A percentile compares a stretch with the other conserved stretches of the same genome.
phyloP scores from a whole-genome alignment of 768 basidiomycete genomes.

The Suillus subalutaceus region DNA sequence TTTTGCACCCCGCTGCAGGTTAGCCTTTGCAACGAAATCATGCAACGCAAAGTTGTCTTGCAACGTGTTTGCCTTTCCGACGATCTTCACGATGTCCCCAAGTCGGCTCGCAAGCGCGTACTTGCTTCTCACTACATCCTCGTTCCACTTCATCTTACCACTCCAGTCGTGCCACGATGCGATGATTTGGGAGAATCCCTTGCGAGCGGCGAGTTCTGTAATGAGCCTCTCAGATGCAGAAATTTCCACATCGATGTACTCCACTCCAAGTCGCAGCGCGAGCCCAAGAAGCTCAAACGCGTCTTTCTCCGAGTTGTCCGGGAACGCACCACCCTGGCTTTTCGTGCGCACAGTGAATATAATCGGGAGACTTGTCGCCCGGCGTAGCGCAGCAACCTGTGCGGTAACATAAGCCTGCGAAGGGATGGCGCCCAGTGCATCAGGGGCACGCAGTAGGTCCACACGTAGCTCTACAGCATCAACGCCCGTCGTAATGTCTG shows the following conservation, averaged over 20 bases:
- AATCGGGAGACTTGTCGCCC: conserved; percentile 79
- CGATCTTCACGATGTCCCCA: conserved; percentile 92
- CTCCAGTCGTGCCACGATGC: conserved; percentile 97
- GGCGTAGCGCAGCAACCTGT: conserved; percentile 80
- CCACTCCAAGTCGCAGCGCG: conserved; percentile 81
- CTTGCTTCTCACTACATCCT: conserved; percentile 64
- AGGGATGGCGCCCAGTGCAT: conserved; percentile 60
- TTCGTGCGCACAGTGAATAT: conserved; percentile 90
- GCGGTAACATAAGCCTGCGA: conserved; percentile 71
- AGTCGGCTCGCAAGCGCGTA: conserved; percentile 64
- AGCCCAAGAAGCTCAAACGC: conserved; percentile 77
- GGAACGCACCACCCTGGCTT: conserved; percentile 91
- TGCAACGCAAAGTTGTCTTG: conserved; percentile 82
- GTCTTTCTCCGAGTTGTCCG: conserved; percentile 71
- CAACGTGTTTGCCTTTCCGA: conserved; percentile 77
- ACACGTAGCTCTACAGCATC: conserved; percentile 96
- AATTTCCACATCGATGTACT: conserved; percentile 93
- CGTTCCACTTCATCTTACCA: conserved; percentile 82
- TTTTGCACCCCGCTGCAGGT: conserved; percentile 53
- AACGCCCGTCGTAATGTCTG: conserved; percentile 77
- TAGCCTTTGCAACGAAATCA: conserved; percentile 61
- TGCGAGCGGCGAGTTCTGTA: conserved; percentile 57
- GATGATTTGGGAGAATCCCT: conserved; percentile 78
- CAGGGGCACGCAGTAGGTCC: conserved; percentile 72
- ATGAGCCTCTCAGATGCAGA: conserved; percentile 68